These are phyloP conservation scores for Lyophyllum semitale DNA, from an alignment of 768 basidiomycete genomes.

Conservation along the genomic window DNA sequence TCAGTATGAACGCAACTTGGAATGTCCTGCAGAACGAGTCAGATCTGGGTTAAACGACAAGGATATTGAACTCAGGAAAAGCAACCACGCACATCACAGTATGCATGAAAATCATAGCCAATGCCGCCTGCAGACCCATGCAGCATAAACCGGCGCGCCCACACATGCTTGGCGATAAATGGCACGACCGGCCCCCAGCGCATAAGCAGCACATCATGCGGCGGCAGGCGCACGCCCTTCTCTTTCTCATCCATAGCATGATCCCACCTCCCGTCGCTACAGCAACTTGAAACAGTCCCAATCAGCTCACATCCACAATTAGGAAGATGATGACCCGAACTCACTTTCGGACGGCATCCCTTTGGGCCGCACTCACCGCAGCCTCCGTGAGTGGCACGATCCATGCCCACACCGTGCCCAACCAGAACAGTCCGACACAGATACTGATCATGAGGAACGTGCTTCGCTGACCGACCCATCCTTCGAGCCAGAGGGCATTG, in stretches of 20 bases:
- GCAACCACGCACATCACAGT: conserved; percentile 66
- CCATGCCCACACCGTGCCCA: conserved; percentile 76
- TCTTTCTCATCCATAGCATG: background rate
- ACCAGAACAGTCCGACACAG: conserved; percentile 75
- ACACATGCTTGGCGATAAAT: conserved; percentile 63
- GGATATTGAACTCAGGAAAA: background rate
- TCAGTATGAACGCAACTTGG: conserved; percentile 59
- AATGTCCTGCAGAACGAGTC: conserved; percentile 61
- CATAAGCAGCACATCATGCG: conserved; percentile 14
- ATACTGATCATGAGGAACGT: conserved; percentile 76
- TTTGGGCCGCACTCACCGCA: conserved; percentile 61
- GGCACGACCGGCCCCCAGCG: conserved; percentile 40
- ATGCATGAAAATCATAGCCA: conserved; percentile 75
- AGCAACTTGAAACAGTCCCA: conserved; percentile 5
- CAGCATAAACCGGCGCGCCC: conserved; percentile 62
- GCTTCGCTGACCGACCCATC: conserved; percentile 66
- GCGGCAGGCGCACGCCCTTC: background rate
- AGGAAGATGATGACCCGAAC: conserved; percentile 9
- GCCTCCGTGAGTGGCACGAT: conserved; percentile 54
- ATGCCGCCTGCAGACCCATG: conserved; percentile 52
- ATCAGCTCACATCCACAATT: conserved; percentile 30
- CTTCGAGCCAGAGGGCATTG: conserved; percentile 60
- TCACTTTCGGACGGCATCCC: conserved; percentile 42
- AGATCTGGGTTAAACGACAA: background rate
- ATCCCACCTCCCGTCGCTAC: background rate